Percentiles rank a stretch among this genome's conserved stretches.
phyloP scores from a whole-genome alignment of 2,329 filamentous ascomycete species.

The Fonsecaea monophora region DNA sequence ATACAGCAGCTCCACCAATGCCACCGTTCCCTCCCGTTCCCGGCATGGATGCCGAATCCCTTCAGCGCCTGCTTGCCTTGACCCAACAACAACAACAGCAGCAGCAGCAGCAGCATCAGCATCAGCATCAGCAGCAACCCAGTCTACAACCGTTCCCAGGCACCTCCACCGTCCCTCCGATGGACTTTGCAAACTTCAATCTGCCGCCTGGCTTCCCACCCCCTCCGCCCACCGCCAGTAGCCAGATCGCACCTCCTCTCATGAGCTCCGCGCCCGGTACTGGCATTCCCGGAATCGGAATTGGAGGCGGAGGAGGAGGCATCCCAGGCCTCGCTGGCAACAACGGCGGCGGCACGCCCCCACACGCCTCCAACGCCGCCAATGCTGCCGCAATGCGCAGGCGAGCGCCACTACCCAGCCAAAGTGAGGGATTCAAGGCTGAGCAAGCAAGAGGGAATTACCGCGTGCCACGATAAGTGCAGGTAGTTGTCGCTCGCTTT shows the following conservation, averaged over 20 bases:
- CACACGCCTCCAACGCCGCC: constrained; percentile 41
- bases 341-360: constrained; percentile 39
- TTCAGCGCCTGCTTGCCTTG: constrained; percentile 42
- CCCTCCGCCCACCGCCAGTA: constrained; percentile 56
- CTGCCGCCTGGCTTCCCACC: constrained; percentile 61
- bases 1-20: constrained; percentile 14
- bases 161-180: constrained; percentile 50
- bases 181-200: constrained; percentile 45
- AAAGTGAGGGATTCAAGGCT: constrained; percentile 79
- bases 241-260: constrained; percentile 2
- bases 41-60: constrained; percentile 55
- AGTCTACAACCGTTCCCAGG: constrained; percentile 42
- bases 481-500: not conserved
- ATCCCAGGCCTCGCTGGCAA: constrained; percentile 44
- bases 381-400: constrained; percentile 49
- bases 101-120: constrained; percentile 42
- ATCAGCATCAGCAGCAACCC: constrained; percentile 45
- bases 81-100: constrained; percentile 41
- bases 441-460: constrained; percentile 70
- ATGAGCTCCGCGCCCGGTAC: constrained; percentile 34
- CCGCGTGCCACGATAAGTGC: constrained; percentile 48
- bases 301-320: constrained; percentile 21
- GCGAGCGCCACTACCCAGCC: constrained; percentile 77
- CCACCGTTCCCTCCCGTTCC: constrained; percentile 56
- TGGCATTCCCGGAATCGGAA: constrained; percentile 48